Base-by-base conservation (phyloP, 306 rosid species). In the Dicorynia guianensis region DNA sequence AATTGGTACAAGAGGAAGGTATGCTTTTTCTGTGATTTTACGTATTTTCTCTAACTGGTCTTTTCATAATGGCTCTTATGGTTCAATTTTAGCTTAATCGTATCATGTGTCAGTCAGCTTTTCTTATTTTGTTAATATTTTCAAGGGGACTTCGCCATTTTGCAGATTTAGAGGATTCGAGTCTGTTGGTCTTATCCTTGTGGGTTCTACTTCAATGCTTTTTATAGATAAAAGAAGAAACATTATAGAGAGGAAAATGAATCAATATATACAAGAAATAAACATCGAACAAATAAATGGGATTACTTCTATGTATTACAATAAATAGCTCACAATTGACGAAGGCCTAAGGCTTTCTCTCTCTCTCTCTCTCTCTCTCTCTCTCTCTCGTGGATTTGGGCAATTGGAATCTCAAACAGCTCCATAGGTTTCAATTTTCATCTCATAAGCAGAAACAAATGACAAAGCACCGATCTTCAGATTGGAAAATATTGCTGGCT, bases 1-100 rank as follows among this genome's bases (percentile, higher is more conserved):
- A 79, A 93, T 93, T 77, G 98, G 98, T 61, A 93, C 98, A 39
- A 72, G 98, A 72, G 98, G 97, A 82, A 93, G 98, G 98, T 91
- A 81, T 68, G 11, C 46, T n/a, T 80, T 63, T 39, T 4, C 47
- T n/a, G 5, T 40, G 12, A 60, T 57, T 69, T 4, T 0, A 35
- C 11, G 35, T 13, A 18, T 63, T 64, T 46, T 9, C 18, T 4
- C 47, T 42, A 47, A 6, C 63, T 44, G 47, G 53, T 35, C 40
- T 65, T 11, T 11, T 25, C 42, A 49, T 17, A 30, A 8, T 14
- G 30, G 64, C 56, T 34, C 11, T 36, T 71, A 67, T n/a, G 4
- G n/a, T 11, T 43, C 53, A 13, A 4, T 3, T 78, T 57, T 75
- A 3, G 43, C 63, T 69, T 8, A 53, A 68, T 63, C 40, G 17